These are phyloP conservation scores for Triangularia setosa DNA, from an alignment of 2,329 filamentous ascomycete species.

Conservation along the genomic window DNA sequence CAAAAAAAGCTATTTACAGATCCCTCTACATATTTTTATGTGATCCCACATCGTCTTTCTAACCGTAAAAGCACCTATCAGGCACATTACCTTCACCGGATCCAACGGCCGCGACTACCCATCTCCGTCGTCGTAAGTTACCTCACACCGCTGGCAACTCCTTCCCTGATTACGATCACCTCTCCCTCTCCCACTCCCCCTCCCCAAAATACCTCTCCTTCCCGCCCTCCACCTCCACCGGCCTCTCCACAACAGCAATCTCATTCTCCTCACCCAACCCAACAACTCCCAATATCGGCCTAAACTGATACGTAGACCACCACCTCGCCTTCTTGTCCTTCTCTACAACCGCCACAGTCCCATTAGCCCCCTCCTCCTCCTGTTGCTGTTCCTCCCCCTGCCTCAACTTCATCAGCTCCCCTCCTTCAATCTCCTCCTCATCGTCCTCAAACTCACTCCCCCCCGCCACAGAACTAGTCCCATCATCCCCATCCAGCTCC, in stretches of 20 bases:
- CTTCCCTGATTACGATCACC: background rate
- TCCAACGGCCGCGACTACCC: background rate
- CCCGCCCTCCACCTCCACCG: slow-evolving; percentile 76
- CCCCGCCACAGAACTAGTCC: slow-evolving; percentile 26
- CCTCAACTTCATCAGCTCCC: slow-evolving; percentile 29
- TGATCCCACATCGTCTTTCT: background rate
- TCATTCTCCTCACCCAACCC: slow-evolving; percentile 51
- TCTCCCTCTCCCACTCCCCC: slow-evolving; percentile 48
- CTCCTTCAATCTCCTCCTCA: slow-evolving; percentile 37
- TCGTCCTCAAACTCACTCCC: slow-evolving; percentile 40
- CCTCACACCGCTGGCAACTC: background rate
- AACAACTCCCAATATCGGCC: slow-evolving; percentile 78
- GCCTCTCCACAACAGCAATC: slow-evolving; percentile 83
- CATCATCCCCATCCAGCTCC: slow-evolving; percentile 32
- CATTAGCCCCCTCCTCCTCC: background rate
- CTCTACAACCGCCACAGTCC: slow-evolving; percentile 30
- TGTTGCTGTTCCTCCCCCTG: slow-evolving; percentile 34
- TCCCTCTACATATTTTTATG: background rate
- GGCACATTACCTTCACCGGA: background rate
- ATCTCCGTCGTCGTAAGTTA: background rate
- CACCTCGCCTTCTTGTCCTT: slow-evolving; percentile 36
- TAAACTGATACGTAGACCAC: slow-evolving; percentile 91
- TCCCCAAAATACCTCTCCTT: slow-evolving; percentile 66
- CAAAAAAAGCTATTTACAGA: background rate
- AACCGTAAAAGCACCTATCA: background rate